These are phyloP conservation scores for Fremontodendron californicum DNA, from an alignment of 345 rosid genomes.

Conservation along the genomic window DNA sequence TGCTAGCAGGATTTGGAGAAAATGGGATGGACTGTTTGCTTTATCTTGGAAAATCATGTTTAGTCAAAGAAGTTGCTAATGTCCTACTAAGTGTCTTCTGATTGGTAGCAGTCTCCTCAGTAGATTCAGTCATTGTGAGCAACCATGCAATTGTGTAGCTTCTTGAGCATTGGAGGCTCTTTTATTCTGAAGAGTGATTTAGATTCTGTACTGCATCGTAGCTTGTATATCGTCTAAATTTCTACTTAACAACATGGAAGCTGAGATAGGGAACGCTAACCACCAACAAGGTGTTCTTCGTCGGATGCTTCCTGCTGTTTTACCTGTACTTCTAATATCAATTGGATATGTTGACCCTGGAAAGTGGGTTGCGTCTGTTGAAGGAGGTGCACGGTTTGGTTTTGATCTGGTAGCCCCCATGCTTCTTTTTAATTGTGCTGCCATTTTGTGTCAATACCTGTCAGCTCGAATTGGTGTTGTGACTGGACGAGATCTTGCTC, in stretches of 20 bases:
- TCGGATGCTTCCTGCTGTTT: constrained; percentile 56
- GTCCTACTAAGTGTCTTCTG: constrained; percentile 13
- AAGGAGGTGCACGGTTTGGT: constrained; percentile 93
- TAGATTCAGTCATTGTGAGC: constrained; percentile 17
- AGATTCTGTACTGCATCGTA: constrained; percentile 5
- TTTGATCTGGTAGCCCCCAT: constrained; percentile 55
- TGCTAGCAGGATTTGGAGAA: constrained; percentile 2
- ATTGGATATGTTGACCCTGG: constrained; percentile 91
- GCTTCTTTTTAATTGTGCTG: constrained; percentile 75
- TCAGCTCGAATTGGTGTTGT: constrained; percentile 70
- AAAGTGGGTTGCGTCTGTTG: constrained; percentile 88
- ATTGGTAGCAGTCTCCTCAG: constrained; percentile 13
- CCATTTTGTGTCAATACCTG: constrained; percentile 84
- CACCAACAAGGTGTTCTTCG: constrained; percentile 37
- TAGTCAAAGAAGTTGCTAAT: constrained; percentile 14
- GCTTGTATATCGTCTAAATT: constrained; percentile 11
- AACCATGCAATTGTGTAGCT: constrained; percentile 29
- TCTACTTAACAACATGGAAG: constrained; percentile 58
- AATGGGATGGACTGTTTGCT: constrained; percentile 3
- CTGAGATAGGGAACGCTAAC: constrained; percentile 38
- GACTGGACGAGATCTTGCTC: constrained; percentile 82
- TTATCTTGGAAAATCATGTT: neutral
- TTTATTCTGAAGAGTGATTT: constrained; percentile 21
- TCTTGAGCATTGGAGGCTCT: constrained; percentile 24
- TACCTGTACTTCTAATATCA: constrained; percentile 74